Conservation (phyloP, 768 basidiomycete species). For the Pulveroboletus sp. region DNA sequence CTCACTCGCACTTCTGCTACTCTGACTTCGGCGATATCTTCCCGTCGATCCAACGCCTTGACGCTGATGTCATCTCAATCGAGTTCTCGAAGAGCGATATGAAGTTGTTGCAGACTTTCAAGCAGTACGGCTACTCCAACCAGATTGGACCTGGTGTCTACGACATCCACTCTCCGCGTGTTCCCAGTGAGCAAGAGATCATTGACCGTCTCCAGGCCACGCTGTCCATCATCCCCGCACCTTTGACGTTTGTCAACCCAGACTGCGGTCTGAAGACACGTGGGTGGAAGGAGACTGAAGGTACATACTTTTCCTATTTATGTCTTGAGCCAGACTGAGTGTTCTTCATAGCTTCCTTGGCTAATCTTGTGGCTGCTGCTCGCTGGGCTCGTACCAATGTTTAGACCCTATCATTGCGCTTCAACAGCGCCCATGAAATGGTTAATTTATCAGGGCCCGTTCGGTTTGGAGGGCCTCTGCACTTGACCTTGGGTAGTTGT, state of each 20-base stretch:
- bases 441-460: constrained; percentile 51
- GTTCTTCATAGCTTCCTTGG: constrained; percentile 54
- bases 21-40: constrained; percentile 99
- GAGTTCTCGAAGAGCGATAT: constrained; percentile 98
- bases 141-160: constrained; percentile 98
- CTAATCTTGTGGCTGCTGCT: constrained; percentile 86
- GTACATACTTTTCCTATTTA: constrained; percentile 27
- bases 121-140: constrained; percentile 92
- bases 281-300: constrained; percentile 97
- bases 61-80: constrained; percentile 98
- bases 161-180: constrained; percentile 99
- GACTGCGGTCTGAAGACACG: constrained; percentile 99
- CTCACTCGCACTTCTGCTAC: constrained; percentile 99
- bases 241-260: constrained; percentile 90
- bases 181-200: constrained; percentile 91
- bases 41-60: constrained; percentile 92
- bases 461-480: constrained; percentile 28
- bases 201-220: constrained; percentile 85
- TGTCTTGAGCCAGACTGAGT: constrained; percentile 4
- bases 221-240: constrained; percentile 74
- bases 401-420: constrained; percentile 64
- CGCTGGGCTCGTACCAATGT: constrained; percentile 86
- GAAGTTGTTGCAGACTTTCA: constrained; percentile 95
- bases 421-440: constrained; percentile 84
- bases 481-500: constrained; percentile 57